Base-by-base conservation (phyloP, 1,139 yeast genomes). In the Debaryomycetaceae sp. region DNA sequence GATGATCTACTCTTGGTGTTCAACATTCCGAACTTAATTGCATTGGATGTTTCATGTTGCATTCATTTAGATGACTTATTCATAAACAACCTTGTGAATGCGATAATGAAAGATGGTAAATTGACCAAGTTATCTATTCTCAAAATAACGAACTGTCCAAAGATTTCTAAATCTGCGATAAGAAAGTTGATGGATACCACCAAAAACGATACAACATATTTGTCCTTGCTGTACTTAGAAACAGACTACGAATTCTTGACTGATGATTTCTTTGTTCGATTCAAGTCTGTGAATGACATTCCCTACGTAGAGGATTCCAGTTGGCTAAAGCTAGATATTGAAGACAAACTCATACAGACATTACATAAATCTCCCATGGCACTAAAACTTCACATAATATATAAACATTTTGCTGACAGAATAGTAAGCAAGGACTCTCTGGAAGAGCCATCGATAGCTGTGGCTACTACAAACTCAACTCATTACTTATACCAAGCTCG, bases 21-120 rank as follows among this genome's bases (percentile, higher is more conserved):
- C 44, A 66, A 63, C 41, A 45, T 68, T 8, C 55, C 58, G 13
- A 54, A 53, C 35, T 51, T 71, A 31, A 53, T 56, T 13, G 71
- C 63, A 2, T 50, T 72, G 31, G 65, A 69, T 43, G 38, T 71
- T 6, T 65, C 73, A 1, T 52, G 58, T 33, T 56, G 54, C 34
- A 30, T 36, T 0, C 34, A 44, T 6, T 48, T 70, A 6, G 70
- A 68, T 46, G 75, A 69, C 44, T 58, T 50, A 15, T 61, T 59
- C 22, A 34, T 69, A 5, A 48, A 55, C 30, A 61, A 60, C 33
- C 43, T 70, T 34, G 41, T 53, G 14, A 41, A 53, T 2, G 49
- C 63, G 15, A 51, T 68, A 8, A 35, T 39, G 1, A 46, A 45
- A 32, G 61, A 57, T 16, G 61, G 58, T 1, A 58, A 56, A 33